Evolutionary conservation across 2,329 filamentous ascomycete genomes (phyloP), one percentile per base, ranked within the genome.

Genomic region (Aspergillus quadrilineatus): DNA sequence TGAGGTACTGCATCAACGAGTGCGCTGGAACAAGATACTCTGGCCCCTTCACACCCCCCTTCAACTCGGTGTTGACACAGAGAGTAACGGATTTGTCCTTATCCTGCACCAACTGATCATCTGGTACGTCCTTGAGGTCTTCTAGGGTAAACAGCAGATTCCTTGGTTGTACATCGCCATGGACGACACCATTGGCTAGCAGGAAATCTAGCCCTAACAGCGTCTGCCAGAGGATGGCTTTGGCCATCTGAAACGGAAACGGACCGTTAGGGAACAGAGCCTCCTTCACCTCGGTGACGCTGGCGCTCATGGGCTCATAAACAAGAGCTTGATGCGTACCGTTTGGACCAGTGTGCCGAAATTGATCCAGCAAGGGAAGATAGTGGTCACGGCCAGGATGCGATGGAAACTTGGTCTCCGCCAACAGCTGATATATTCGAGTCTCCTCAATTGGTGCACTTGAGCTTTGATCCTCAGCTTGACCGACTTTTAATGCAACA

Each of bases 221-320:
- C 9, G 52, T 49, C 45, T 55, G 52, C 52, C 52, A 55, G 15
- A 55, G 45, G 29, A 55, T 55, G 7, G 36, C 43, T 22, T 50
- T 55, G 6, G 52, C 45, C 10, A 26, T 55, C 46, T 37, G n/a
- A 5, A 50, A 14, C 15, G 52, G 52, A n/a, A 55, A 50, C 14
- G 53, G 41, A 1, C 32, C 7, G 6, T 44, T 22, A 8, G 15
- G 15, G 15, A 55, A 55, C 8, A 49, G 17, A 2, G 22, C 22
- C 4, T 56, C 53, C 15, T 50, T 50, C 6, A 56, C 47, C 4
- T 56, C 53, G 6, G 22, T 7, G 1, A 55, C 46, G 4, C 53
- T 55, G 1, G 46, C 53, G 6, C 6, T 47, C 47, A 55, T 50
- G 4, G 53, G 53, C 1, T 50, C 37, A 7, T 45, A 55, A 4